Evolutionary conservation across 2,329 filamentous ascomycete genomes (phyloP), one percentile per base, ranked within the genome.

Genomic region (Scedosporium dehoogii): DNA sequence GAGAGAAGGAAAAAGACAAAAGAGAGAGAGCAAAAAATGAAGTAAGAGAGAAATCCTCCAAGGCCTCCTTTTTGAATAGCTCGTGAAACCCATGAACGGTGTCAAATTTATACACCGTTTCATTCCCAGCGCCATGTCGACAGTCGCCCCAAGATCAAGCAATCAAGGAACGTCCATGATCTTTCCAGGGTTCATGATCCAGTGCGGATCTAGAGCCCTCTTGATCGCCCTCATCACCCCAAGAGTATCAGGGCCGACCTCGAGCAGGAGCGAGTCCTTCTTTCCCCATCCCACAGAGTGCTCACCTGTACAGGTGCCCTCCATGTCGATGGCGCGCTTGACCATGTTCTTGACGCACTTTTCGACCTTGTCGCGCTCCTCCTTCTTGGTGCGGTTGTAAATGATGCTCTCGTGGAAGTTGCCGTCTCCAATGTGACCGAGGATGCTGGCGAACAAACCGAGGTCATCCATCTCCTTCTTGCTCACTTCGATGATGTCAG

Each of bases 351-450:
- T 86, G 57, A 97, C 91, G 66, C 90, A 91, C 62, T 80, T 82
- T 71, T 94, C 90, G 1, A 94, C 91, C 67, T 88, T 89, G 51
- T 82, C 86, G 62, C 83, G 83, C 74, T 96, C 89, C 27, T 80
- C 84, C 3, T 84, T 81, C 62, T 92, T 80, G 25, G 79, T 81
- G 27, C 83, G 83, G 74, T 94, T 85, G 73, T 96, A 97, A 76
- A 97, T 88, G 74, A 97, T 94, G 71, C 88, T 90, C 72, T 92
- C 88, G 73, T 97, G 92, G 77, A 97, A 97, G 74, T 97, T 97
- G 44, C 92, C 92, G 70, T 96, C 92, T 12, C 92, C 92, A 63
- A 97, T 88, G 70, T 97, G 92, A 3, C 92, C 92, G 3, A 97
- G 78, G 29, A 96, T 90, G 69, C 89, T 92, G 1, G 91, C 91